Base-by-base conservation (phyloP, 2,329 filamentous ascomycete genomes). In the Emergomyces africanus region DNA sequence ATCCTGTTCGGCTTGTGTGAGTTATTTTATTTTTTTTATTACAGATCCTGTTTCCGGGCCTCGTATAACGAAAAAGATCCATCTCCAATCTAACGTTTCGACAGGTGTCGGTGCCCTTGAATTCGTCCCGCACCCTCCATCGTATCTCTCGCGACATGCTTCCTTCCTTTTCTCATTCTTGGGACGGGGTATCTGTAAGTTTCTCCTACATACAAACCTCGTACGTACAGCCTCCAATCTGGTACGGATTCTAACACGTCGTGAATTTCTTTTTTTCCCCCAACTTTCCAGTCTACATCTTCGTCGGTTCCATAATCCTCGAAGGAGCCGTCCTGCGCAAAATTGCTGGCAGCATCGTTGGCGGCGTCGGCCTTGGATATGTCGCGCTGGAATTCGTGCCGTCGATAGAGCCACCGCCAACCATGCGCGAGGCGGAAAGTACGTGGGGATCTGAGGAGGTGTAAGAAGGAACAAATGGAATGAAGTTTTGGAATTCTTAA, bases 131-230 rank as follows among this genome's bases (percentile, higher is more conserved):
- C 72, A 96, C 75, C 92, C 96, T 67, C 92, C 94, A 56, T 89
- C 91, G 61, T 91, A 96, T 73, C 81, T 96, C 58, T 87, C 90
- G 60, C 87, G 90, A 77, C 96, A 97, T 79, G 92, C 90, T 58
- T 95, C 90, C 12, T 99, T 99, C 80, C 86, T 97, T 75, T 97
- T 97, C 80, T 95, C 89, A 60, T 97, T 99, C 81, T 78, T 97
- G 66, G 94, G 94, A 62, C 90, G 94, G 71, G 94, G 94, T 75
- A 81, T 90, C 72, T 97, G 91, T 96, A 84, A 77, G 90, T 85
- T n/a, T n/a, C n/a, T n/a, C n/a, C n/a, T n/a, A n/a, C n/a, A n/a
- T n/a, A n/a, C n/a, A n/a, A n/a, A n/a, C n/a, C n/a, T n/a, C n/a
- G n/a, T n/a, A n/a, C n/a, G n/a, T n/a, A n/a, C n/a, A n/a, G n/a